phyloP scores from a whole-genome alignment of 2,329 filamentous ascomycete genomes.

The Myriangium duriaei region DNA sequence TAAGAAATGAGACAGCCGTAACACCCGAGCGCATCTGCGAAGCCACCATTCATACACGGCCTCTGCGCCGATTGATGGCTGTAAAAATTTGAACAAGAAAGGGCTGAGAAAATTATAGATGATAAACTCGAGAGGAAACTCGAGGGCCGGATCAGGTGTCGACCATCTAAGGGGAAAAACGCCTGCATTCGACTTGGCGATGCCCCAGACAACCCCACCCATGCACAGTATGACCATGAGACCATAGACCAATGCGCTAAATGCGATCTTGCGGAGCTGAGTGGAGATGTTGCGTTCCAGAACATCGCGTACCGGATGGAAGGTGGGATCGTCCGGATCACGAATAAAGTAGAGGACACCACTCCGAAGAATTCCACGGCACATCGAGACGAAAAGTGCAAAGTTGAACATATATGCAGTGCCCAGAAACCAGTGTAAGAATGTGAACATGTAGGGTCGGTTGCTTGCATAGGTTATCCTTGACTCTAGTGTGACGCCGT shows the following conservation, averaged over 20 bases:
- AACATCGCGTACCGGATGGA: conserved; percentile 93
- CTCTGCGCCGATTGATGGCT: conserved; percentile 72
- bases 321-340: conserved; percentile 94
- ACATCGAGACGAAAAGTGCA: conserved; percentile 97
- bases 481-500: conserved; percentile 62
- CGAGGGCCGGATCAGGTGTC: conserved; percentile 79
- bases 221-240: conserved; percentile 85
- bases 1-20: conserved; percentile 83
- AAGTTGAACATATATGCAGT: conserved; percentile 99
- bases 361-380: conserved; percentile 88
- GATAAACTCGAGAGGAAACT: conserved; percentile 86
- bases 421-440: conserved; percentile 97
- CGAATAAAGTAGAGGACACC: conserved; percentile 96
- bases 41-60: conserved; percentile 95
- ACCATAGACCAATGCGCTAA: conserved; percentile 91
- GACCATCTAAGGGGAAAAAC: conserved; percentile 90
- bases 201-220: conserved; percentile 90
- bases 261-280: conserved; percentile 89
- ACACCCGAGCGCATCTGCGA: conserved; percentile 62
- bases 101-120: conserved; percentile 98
- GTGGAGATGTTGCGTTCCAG: conserved; percentile 84
- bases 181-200: conserved; percentile 52
- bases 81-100: conserved; percentile 68
- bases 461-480: conserved; percentile 65
- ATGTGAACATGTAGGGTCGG: conserved; percentile 79